Percentiles rank a stretch among this genome's conserved stretches.
These are phyloP conservation scores for Austroboletus festivus DNA, from an alignment of 768 basidiomycete species.

Conservation along the genomic window DNA sequence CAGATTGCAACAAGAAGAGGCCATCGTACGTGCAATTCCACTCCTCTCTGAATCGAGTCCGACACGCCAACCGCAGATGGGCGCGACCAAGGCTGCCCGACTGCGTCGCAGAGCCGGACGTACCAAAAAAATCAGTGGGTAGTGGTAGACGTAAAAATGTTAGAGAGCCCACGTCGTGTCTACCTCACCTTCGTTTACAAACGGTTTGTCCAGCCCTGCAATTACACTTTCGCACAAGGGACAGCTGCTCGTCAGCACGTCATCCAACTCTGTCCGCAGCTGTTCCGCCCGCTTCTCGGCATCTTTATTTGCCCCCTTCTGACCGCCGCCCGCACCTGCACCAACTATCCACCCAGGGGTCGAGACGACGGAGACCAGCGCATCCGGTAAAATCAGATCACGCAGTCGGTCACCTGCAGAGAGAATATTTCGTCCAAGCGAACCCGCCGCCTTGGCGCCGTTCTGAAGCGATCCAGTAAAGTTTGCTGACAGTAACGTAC, in stretches of 20 bases:
- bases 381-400: slow-evolving; percentile 92
- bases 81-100: slow-evolving; percentile 72
- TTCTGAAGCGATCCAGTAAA: slow-evolving; percentile 61
- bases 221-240: slow-evolving; percentile 92
- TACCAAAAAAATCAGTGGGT: slow-evolving; percentile 79
- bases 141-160: slow-evolving; percentile 16
- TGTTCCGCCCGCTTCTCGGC: slow-evolving; percentile 65
- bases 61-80: slow-evolving; percentile 51
- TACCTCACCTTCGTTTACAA: slow-evolving; percentile 73
- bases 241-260: slow-evolving; percentile 83
- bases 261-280: slow-evolving; percentile 82
- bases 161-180: slow-evolving; percentile 77
- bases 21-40: slow-evolving; percentile 17
- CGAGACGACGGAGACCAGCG: slow-evolving; percentile 80
- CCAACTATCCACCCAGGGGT: slow-evolving; percentile 76
- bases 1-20: slow-evolving; percentile 44
- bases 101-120: slow-evolving; percentile 70
- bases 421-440: slow-evolving; percentile 75
- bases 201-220: slow-evolving; percentile 81
- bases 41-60: neutral
- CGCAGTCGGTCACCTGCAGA: slow-evolving; percentile 87
- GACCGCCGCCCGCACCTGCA: slow-evolving; percentile 45
- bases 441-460: slow-evolving; percentile 60
- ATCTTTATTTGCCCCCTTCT: slow-evolving; percentile 43
- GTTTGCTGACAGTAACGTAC: slow-evolving; percentile 72